phyloP scores from a whole-genome alignment of 805 yeast genomes.

The Ogataea angusta region DNA sequence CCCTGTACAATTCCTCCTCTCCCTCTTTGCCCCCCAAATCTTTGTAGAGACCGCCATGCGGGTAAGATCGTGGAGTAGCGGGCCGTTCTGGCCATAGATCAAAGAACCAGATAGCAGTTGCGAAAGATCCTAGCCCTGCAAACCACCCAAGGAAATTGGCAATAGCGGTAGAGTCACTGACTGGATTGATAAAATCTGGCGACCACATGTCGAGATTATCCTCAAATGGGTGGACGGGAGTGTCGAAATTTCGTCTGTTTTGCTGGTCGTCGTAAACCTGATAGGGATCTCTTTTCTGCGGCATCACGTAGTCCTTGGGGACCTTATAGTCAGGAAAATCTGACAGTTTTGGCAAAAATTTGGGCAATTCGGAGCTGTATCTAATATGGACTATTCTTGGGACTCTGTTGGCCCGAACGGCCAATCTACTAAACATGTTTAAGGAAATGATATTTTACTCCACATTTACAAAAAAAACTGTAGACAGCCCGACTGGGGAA shows the following conservation, averaged over 20 bases:
- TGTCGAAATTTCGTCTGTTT: slow-evolving; percentile 72
- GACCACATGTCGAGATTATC: slow-evolving; percentile 84
- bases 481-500: neutral
- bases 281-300: slow-evolving; percentile 67
- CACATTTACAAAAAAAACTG: slow-evolving; percentile 4
- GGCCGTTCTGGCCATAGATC: slow-evolving; percentile 63
- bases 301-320: slow-evolving; percentile 49
- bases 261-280: slow-evolving; percentile 75
- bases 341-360: slow-evolving; percentile 29
- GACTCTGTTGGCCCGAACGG: neutral
- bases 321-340: slow-evolving; percentile 51
- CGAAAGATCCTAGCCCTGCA: slow-evolving; percentile 42
- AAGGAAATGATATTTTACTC: slow-evolving; percentile 4
- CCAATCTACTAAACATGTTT: neutral
- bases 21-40: slow-evolving; percentile 63
- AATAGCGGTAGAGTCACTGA: slow-evolving; percentile 58
- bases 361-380: slow-evolving; percentile 22
- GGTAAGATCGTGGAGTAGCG: slow-evolving; percentile 73
- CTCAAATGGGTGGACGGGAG: slow-evolving; percentile 67
- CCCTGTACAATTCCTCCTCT: slow-evolving; percentile 41
- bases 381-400: neutral
- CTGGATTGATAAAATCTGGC: slow-evolving; percentile 67
- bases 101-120: slow-evolving; percentile 45
- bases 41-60: slow-evolving; percentile 70
- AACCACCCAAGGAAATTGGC: slow-evolving; percentile 56